Conservation (phyloP, 2,329 filamentous ascomycete genomes). For the Diplodia corticola region DNA sequence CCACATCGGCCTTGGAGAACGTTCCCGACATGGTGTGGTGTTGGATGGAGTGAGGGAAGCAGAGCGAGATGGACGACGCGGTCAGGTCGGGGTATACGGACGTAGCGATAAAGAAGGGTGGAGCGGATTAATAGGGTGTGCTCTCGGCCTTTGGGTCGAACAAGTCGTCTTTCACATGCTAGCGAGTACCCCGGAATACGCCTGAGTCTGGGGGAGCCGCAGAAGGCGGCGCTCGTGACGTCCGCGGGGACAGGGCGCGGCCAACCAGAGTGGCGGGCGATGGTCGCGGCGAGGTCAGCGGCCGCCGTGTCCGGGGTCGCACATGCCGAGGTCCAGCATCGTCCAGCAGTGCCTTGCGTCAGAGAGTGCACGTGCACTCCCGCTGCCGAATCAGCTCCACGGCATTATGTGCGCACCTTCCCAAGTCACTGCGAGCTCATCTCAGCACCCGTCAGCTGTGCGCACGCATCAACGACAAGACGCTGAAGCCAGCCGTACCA, state of each 20-base stretch:
- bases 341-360: slow-evolving; percentile 11
- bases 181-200: slow-evolving; percentile 21
- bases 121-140: slow-evolving; percentile 19
- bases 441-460: slow-evolving; percentile 2
- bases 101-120: slow-evolving; percentile 18
- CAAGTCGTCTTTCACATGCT: slow-evolving; percentile 21
- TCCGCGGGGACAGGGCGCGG: background rate
- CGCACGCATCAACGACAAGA: background rate
- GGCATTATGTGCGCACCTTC: slow-evolving; percentile 6
- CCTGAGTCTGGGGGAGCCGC: slow-evolving; percentile 23
- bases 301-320: background rate
- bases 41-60: background rate
- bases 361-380: background rate
- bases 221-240: slow-evolving; percentile 10
- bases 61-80: slow-evolving; percentile 6
- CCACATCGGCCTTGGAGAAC: slow-evolving; percentile 81
- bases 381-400: slow-evolving; percentile 9
- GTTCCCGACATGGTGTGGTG: slow-evolving; percentile 72
- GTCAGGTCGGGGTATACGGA: background rate
- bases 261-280: slow-evolving; percentile 1
- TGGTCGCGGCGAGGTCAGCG: slow-evolving; percentile 1
- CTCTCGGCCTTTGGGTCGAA: slow-evolving; percentile 14
- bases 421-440: background rate
- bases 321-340: slow-evolving; percentile 14
- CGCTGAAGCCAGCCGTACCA: background rate